Base-by-base conservation (phyloP, 2,329 filamentous ascomycete species). In the Trichoderma sp. region DNA sequence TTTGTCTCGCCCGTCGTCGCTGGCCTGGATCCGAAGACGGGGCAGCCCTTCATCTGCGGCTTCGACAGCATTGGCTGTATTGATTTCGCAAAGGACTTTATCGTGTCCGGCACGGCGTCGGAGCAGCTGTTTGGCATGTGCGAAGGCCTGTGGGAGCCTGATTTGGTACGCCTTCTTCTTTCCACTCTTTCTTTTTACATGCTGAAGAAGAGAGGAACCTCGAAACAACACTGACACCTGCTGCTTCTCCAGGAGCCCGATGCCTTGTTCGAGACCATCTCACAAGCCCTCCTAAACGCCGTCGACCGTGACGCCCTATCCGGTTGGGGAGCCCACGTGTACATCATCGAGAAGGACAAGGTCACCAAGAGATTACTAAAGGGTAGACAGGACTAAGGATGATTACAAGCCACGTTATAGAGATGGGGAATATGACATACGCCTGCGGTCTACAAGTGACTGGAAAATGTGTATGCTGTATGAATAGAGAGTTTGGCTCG, bases 311-410 rank as follows among this genome's bases (percentile, higher is more conserved):
- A 99, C 81, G 95, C 95, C 64, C 86, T 99, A 71, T 97, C 94
- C 42, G 95, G 95, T 72, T 98, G 95, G 95, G 95, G 95, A 78
- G 95, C 95, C 45, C 93, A 99, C 78, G 95, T 99, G 74, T 99
- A 98, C 84, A 97, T 99, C 78, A 97, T 99, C 80, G 95, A 98
- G 86, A 99, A 99, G 88, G 94, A 97, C 84, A 98, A 98, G 91
- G 92, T 99, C 71, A 98, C 95, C 77, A 97, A 98, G 90, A 88
- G 95, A 80, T 89, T 99, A 89, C 85, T 99, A 80, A 98, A 98
- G 67, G 67, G 67, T 59, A 67, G 67, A 69, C 67, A 69, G 58
- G 67, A 69, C 52, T 69, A 69, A 65, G 19, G 9, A 10, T 45
- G 42, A 32, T 60, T 54, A 68, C 19, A 68, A n/a, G 53, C 42